Evolutionary conservation across 2,329 filamentous ascomycete species (phyloP).

Genomic region (Chaetomium sp.): DNA sequence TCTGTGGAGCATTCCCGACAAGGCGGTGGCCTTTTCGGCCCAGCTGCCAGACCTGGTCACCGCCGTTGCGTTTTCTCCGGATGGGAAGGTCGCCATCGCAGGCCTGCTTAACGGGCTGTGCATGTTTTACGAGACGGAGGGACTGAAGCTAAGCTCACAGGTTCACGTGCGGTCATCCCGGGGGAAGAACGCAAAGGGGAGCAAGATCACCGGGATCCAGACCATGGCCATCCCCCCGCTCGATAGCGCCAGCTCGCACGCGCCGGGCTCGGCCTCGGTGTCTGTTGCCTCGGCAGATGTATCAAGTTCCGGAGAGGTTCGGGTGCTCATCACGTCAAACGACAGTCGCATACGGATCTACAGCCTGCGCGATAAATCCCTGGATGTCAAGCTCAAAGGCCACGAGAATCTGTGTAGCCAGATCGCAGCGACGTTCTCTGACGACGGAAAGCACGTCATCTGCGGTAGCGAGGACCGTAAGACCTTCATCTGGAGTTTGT

Average conservation of each 20-base stretch:
- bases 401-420: constrained; percentile 89
- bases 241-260: constrained; percentile 34
- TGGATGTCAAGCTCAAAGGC: constrained; percentile 89
- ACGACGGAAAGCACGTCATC: constrained; percentile 82
- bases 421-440: constrained; percentile 85
- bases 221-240: constrained; percentile 62
- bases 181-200: constrained; percentile 92
- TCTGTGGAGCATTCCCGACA: constrained; percentile 96
- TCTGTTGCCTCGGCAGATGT: constrained; percentile 28
- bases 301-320: constrained; percentile 60
- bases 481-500: constrained; percentile 86
- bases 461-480: constrained; percentile 91
- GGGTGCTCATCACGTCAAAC: constrained; percentile 89
- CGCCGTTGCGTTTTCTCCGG: constrained; percentile 88
- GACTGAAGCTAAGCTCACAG: constrained; percentile 78
- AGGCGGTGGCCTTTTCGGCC: constrained; percentile 80
- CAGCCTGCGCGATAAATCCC: constrained; percentile 77
- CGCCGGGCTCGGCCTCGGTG: constrained; percentile 16
- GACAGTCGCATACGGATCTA: constrained; percentile 91
- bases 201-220: constrained; percentile 95
- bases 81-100: constrained; percentile 86
- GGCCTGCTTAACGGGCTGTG: constrained; percentile 84
- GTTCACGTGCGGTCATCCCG: constrained; percentile 91
- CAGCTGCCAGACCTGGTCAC: constrained; percentile 86
- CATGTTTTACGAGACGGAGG: constrained; percentile 90